These are phyloP conservation scores for Leccinellum rugosiceps DNA, from an alignment of 768 basidiomycete species.

Conservation along the genomic window DNA sequence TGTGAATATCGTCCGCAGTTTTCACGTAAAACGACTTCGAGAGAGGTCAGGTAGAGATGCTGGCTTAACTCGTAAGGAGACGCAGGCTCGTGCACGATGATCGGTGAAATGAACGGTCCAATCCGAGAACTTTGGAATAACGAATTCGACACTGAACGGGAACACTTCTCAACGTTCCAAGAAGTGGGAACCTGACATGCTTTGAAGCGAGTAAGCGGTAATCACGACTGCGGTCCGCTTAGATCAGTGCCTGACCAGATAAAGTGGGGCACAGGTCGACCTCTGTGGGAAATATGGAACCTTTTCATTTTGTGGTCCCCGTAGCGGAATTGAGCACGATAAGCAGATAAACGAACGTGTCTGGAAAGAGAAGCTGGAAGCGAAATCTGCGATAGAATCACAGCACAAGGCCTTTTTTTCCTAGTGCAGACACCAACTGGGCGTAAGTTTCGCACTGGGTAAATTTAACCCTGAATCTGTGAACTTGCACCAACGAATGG, in stretches of 20 bases:
- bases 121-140: constrained; percentile 27
- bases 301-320: constrained; percentile 26
- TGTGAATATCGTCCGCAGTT: constrained; percentile 7
- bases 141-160: constrained; percentile 11
- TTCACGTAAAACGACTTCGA: constrained; percentile 6
- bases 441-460: constrained; percentile 2
- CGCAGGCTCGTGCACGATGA: constrained; percentile 17
- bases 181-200: constrained; percentile 22
- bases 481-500: constrained; percentile 4
- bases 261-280: constrained; percentile 19
- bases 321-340: constrained; percentile 14
- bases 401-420: neutral
- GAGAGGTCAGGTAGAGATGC: constrained; percentile 11
- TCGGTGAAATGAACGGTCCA: constrained; percentile 24
- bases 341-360: constrained; percentile 13
- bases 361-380: constrained; percentile 4
- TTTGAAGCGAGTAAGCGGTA: constrained; percentile 25
- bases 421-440: neutral
- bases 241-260: constrained; percentile 30
- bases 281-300: constrained; percentile 17
- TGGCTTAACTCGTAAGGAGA: constrained; percentile 16
- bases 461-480: constrained; percentile 21
- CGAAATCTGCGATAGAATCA: constrained; percentile 5
- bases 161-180: constrained; percentile 8
- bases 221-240: constrained; percentile 21